Conservation (phyloP, 768 basidiomycete genomes). For the Pulveroboletus sp. region DNA sequence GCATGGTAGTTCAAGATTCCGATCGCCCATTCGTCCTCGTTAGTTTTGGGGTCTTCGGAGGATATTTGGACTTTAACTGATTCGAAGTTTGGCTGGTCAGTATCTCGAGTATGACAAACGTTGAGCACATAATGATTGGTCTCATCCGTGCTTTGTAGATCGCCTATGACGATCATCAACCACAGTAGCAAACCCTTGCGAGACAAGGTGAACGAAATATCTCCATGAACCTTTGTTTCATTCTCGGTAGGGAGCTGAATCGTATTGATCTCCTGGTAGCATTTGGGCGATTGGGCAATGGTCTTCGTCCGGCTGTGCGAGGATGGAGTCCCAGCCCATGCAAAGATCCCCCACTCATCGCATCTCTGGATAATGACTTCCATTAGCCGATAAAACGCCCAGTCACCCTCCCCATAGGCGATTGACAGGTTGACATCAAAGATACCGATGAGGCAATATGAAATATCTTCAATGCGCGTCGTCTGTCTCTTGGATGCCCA, state of each 20-base stretch:
- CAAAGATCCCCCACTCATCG: slow-evolving; percentile 24
- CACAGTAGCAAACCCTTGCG: slow-evolving; percentile 13
- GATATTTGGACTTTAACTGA: neutral
- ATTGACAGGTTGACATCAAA: slow-evolving; percentile 20
- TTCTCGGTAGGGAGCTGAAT: slow-evolving; percentile 4
- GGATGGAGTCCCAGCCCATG: slow-evolving; percentile 20
- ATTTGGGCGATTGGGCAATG: slow-evolving; percentile 14
- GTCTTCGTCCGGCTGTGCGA: slow-evolving; percentile 7
- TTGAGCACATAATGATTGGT: neutral
- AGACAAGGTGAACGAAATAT: slow-evolving; percentile 10
- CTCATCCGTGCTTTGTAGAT: neutral
- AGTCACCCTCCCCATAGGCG: slow-evolving; percentile 14
- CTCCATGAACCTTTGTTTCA: slow-evolving; percentile 8
- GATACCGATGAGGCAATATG: slow-evolving; percentile 25
- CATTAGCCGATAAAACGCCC: slow-evolving; percentile 27
- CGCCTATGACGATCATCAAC: slow-evolving; percentile 10
- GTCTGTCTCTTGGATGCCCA: slow-evolving; percentile 25
- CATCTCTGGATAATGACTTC: slow-evolving; percentile 20
- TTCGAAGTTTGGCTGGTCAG: neutral
- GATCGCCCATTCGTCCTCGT: neutral
- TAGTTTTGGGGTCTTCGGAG: too few species aligned
- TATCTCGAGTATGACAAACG: neutral
- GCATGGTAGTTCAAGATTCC: neutral
- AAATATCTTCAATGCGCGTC: slow-evolving; percentile 21
- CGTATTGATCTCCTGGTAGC: slow-evolving; percentile 12